Conservation (phyloP, 495 filamentous ascomycete genomes). For the Podospora pseudoanserina region DNA sequence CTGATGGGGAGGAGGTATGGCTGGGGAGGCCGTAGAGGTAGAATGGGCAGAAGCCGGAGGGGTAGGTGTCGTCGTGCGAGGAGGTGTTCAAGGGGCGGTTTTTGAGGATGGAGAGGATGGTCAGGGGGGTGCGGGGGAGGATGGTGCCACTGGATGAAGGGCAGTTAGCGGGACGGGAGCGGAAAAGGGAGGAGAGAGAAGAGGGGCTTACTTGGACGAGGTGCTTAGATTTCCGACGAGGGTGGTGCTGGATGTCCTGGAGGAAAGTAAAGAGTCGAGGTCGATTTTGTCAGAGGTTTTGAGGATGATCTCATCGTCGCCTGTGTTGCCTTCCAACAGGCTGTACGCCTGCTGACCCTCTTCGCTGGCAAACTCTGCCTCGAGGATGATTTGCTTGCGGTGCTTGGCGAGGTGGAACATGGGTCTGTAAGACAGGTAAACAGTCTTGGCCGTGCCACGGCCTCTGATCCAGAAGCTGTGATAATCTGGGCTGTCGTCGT, state of each 20-base stretch:
- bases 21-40: constrained; percentile 6
- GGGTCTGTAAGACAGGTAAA: constrained; percentile 15
- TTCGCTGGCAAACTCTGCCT: constrained; percentile 9
- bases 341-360: constrained; percentile 2
- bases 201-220: constrained; percentile 9
- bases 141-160: constrained; percentile 19
- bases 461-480: constrained; percentile 20
- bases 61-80: constrained; percentile 4
- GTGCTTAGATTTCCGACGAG: constrained; percentile 15
- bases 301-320: constrained; percentile 13
- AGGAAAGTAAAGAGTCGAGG: constrained; percentile 6
- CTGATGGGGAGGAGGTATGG: not conserved
- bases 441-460: not conserved
- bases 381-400: constrained; percentile 18
- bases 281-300: constrained; percentile 18
- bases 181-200: not conserved
- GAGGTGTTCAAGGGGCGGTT: constrained; percentile 2
- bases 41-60: constrained; percentile 2
- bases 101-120: constrained; percentile 28
- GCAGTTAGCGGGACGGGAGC: not conserved
- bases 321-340: constrained; percentile 14
- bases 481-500: constrained; percentile 15
- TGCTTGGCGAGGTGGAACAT: constrained; percentile 28
- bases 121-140: constrained; percentile 28
- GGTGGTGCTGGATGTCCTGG: not conserved